A percentile compares a stretch with the other conserved stretches of the same genome.
Evolutionary conservation across 2,329 filamentous ascomycete species (phyloP).

Genomic region (Torrubiella hemipterigena): DNA sequence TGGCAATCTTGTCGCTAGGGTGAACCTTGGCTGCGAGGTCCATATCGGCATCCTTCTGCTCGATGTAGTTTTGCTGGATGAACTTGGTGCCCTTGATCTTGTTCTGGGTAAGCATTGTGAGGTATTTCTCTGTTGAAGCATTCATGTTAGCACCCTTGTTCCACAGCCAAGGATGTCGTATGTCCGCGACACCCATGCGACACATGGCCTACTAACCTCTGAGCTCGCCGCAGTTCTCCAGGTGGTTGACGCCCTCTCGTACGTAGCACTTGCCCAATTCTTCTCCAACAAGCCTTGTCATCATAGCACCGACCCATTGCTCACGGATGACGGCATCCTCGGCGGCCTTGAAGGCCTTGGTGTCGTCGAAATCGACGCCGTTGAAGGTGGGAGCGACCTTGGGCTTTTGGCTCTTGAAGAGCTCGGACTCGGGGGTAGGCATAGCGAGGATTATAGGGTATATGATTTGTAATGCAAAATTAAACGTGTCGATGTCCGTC

Average conservation of each 20-base stretch:
- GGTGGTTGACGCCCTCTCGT: conserved; percentile 72
- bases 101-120: conserved; percentile 63
- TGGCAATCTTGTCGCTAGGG: conserved; percentile 25
- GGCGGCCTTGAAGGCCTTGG: conserved; percentile 65
- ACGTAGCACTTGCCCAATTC: conserved; percentile 81
- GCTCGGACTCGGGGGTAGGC: conserved; percentile 72
- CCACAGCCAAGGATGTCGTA: too few species aligned
- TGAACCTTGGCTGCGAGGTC: conserved; percentile 26
- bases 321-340: conserved; percentile 74
- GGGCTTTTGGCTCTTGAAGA: conserved; percentile 76
- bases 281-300: conserved; percentile 70
- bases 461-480: too few species aligned
- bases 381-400: conserved; percentile 73
- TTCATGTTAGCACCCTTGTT: neutral
- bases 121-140: conserved; percentile 54
- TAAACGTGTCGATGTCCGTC: too few species aligned
- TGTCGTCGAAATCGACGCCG: conserved; percentile 79
- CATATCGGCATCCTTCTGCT: conserved; percentile 33
- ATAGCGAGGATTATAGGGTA: too few species aligned
- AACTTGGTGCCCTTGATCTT: conserved; percentile 72
- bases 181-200: neutral
- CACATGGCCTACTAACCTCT: conserved; percentile 50
- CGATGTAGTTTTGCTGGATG: conserved; percentile 64
- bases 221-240: conserved; percentile 75
- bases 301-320: conserved; percentile 86